phyloP scores from a whole-genome alignment of 306 rosid species.

The Pterocarpus macrocarpus region DNA sequence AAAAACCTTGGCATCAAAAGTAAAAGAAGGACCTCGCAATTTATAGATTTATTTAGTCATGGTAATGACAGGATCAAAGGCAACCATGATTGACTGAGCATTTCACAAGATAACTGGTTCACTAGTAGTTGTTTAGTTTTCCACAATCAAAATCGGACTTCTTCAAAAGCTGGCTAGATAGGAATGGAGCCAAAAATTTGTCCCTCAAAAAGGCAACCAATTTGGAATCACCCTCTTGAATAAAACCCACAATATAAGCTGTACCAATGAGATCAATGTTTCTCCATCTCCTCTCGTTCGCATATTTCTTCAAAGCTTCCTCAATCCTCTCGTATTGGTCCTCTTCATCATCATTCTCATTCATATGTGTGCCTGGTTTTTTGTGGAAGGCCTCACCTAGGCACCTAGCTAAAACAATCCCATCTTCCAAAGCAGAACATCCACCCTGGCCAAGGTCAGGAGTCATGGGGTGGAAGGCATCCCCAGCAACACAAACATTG shows the following conservation, averaged over 20 bases:
- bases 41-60: too few relatives aligned
- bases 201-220: slow-evolving; percentile 61
- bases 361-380: neutral
- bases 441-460: slow-evolving; percentile 81
- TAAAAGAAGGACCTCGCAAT: too few relatives aligned
- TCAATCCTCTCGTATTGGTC: slow-evolving; percentile 57
- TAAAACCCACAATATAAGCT: slow-evolving; percentile 59
- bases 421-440: slow-evolving; percentile 71
- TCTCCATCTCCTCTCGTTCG: slow-evolving; percentile 73
- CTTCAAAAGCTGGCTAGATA: slow-evolving; percentile 38
- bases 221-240: slow-evolving; percentile 53
- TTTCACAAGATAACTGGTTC: neutral
- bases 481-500: slow-evolving; percentile 78
- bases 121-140: slow-evolving; percentile 33
- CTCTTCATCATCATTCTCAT: neutral
- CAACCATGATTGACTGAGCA: too few relatives aligned
- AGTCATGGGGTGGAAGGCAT: slow-evolving; percentile 76
- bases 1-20: too few relatives aligned
- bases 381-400: slow-evolving; percentile 59
- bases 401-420: slow-evolving; percentile 69
- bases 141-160: slow-evolving; percentile 74
- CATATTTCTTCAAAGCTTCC: slow-evolving; percentile 68
- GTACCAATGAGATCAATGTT: slow-evolving; percentile 56
- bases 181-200: slow-evolving; percentile 51
- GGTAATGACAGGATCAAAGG: too few relatives aligned